Conservation (phyloP, 768 basidiomycete species). For the Myochromella boudieri region DNA sequence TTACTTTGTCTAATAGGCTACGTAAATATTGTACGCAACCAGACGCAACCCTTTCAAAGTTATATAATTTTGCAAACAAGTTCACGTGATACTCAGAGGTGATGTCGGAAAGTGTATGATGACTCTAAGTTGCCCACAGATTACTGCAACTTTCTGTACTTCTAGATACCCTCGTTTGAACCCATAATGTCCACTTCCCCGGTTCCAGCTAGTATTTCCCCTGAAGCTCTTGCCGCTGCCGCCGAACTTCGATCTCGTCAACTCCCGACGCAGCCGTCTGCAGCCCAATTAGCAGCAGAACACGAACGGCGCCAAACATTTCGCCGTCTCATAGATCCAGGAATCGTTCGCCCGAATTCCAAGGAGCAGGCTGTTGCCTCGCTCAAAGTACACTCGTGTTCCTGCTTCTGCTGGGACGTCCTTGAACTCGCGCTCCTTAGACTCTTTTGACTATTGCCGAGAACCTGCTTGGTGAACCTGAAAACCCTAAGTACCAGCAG, state of each 20-base stretch:
- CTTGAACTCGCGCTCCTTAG: conserved; percentile 35
- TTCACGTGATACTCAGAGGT: too few relatives aligned
- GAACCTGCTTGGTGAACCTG: conserved; percentile 72
- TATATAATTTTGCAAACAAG: too few relatives aligned
- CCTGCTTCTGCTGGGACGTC: conserved; percentile 16
- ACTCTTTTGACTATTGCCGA: conserved; percentile 67
- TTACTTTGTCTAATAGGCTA: too few relatives aligned
- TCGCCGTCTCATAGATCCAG: conserved; percentile 76
- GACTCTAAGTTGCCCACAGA: too few relatives aligned
- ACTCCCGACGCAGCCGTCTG: conserved; percentile 31
- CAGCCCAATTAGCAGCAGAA: conserved; percentile 44
- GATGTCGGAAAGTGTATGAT: too few relatives aligned
- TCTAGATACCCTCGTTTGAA: not conserved
- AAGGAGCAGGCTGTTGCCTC: conserved; percentile 58
- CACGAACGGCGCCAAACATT: conserved; percentile 72
- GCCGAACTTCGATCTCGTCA: conserved; percentile 42
- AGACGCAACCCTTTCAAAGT: too few relatives aligned
- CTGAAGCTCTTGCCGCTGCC: conserved; percentile 40
- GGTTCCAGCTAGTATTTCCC: conserved; percentile 22
- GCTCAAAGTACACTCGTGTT: conserved; percentile 52
- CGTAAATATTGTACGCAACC: too few relatives aligned
- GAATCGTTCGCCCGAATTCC: conserved; percentile 71
- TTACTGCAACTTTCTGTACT: too few relatives aligned
- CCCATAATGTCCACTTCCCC: conserved; percentile 9
- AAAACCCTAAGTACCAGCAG: conserved; percentile 66